Conservation (phyloP, 2,329 filamentous ascomycete species). For the Hypoxylon sp. region DNA sequence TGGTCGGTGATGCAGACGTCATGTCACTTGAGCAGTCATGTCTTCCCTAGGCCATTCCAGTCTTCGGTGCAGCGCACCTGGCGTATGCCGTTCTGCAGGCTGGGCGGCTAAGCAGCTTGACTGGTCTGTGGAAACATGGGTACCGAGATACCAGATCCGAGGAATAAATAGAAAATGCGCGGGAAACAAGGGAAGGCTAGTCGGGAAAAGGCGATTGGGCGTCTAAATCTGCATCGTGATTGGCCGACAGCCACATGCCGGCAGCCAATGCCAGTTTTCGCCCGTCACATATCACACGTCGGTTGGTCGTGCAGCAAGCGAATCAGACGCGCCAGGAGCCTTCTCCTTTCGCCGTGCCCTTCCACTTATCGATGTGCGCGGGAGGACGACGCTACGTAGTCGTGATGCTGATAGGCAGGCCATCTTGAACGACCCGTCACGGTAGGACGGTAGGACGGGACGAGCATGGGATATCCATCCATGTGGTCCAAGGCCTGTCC, state of each 20-base stretch:
- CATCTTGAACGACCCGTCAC: conserved; percentile 31
- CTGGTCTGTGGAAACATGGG: conserved; percentile 34
- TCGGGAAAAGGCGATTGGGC: conserved; percentile 47
- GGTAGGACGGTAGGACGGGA: not conserved
- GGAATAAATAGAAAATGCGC: conserved; percentile 40
- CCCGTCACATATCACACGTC: conserved; percentile 47
- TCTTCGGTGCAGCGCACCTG: conserved; percentile 41
- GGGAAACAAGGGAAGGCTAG: conserved; percentile 43
- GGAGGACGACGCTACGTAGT: conserved; percentile 21
- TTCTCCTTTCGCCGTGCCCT: conserved; percentile 19
- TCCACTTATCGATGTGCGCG: conserved; percentile 10
- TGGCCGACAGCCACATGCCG: conserved; percentile 44
- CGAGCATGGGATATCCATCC: conserved; percentile 31
- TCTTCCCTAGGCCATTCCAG: conserved; percentile 36
- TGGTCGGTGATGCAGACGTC: conserved; percentile 38
- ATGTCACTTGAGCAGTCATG: conserved; percentile 39
- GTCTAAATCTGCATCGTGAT: conserved; percentile 50
- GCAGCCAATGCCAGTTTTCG: conserved; percentile 43
- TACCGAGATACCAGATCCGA: conserved; percentile 32
- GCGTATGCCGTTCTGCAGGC: conserved; percentile 48
- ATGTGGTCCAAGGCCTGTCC: conserved; percentile 27
- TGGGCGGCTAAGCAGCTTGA: conserved; percentile 53
- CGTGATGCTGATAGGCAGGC: conserved; percentile 6
- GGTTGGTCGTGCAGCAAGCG: conserved; percentile 33
- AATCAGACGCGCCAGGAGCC: conserved; percentile 23